These are phyloP conservation scores for Piloderma croceum DNA, from an alignment of 768 basidiomycete species.

Conservation along the genomic window DNA sequence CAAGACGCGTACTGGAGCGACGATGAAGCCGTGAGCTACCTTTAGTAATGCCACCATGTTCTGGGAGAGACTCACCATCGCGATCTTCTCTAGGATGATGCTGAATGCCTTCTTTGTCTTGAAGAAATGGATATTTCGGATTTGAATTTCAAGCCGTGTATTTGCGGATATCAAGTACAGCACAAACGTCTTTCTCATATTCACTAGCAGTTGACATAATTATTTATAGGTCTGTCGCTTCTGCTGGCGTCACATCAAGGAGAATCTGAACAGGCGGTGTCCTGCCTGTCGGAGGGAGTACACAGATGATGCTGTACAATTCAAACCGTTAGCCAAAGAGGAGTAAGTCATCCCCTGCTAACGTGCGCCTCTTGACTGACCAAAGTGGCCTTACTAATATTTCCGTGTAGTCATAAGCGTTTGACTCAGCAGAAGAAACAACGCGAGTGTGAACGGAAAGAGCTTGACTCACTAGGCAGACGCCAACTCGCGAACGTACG, in stretches of 20 bases:
- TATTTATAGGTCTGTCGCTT: constrained; percentile 91
- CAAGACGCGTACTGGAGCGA: constrained; percentile 98
- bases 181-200: constrained; percentile 3
- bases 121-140: constrained; percentile 99
- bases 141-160: constrained; percentile 98
- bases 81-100: constrained; percentile 68
- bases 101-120: constrained; percentile 95
- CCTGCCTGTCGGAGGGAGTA: constrained; percentile 94
- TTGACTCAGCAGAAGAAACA: constrained; percentile 93
- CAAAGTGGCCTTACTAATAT: constrained; percentile 7
- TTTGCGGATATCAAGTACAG: constrained; percentile 95
- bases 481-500: constrained; percentile 88
- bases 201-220: constrained; percentile 7
- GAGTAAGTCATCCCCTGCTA: too few species aligned
- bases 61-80: constrained; percentile 11
- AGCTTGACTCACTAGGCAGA: constrained; percentile 80
- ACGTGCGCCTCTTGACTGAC: constrained; percentile 7
- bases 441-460: constrained; percentile 91
- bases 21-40: constrained; percentile 71
- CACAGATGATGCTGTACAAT: constrained; percentile 88
- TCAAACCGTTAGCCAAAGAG: constrained; percentile 90
- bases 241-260: constrained; percentile 98
- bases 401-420: constrained; percentile 77
- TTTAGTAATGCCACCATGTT: constrained; percentile 9
- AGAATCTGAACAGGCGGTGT: constrained; percentile 92